A percentile compares a stretch with the other conserved stretches of the same genome.
Evolutionary conservation across 73 alveolate species (phyloP).

Genomic region (Urostyla sp.): DNA sequence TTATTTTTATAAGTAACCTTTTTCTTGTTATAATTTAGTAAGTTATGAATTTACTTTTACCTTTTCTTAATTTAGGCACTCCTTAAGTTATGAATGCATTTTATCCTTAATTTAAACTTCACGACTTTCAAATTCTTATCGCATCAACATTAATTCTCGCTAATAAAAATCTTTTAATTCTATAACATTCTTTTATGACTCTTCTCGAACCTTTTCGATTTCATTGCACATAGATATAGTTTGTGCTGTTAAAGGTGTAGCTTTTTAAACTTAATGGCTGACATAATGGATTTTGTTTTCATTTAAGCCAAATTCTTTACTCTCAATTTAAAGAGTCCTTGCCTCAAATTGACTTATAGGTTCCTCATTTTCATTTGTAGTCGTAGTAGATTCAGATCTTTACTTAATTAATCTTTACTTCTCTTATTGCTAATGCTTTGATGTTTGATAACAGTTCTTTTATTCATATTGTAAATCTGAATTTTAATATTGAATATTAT

Average conservation of each 20-base stretch:
- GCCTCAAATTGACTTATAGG: not conserved
- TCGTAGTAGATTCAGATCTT: too few relatives aligned
- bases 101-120: slow-evolving; percentile 19
- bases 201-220: slow-evolving; percentile 35
- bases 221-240: slow-evolving; percentile 8
- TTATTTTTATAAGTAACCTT: not conserved
- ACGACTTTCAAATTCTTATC: slow-evolving; percentile 26
- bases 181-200: slow-evolving; percentile 12
- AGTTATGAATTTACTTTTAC: not conserved
- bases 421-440: too few relatives aligned
- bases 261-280: not conserved
- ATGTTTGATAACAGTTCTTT: too few relatives aligned
- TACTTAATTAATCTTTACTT: too few relatives aligned
- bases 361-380: not conserved
- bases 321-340: not conserved
- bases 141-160: not conserved
- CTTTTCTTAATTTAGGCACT: slow-evolving; percentile 15
- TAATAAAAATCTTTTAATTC: slow-evolving; percentile 33
- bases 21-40: not conserved
- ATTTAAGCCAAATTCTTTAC: not conserved
- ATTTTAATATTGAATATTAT: too few relatives aligned
- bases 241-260: not conserved
- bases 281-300: not conserved
- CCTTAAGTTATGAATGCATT: slow-evolving; percentile 19
- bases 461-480: too few relatives aligned